Evolutionary conservation across 768 basidiomycete species (phyloP).

Genomic region (Suillus cothurnatus): DNA sequence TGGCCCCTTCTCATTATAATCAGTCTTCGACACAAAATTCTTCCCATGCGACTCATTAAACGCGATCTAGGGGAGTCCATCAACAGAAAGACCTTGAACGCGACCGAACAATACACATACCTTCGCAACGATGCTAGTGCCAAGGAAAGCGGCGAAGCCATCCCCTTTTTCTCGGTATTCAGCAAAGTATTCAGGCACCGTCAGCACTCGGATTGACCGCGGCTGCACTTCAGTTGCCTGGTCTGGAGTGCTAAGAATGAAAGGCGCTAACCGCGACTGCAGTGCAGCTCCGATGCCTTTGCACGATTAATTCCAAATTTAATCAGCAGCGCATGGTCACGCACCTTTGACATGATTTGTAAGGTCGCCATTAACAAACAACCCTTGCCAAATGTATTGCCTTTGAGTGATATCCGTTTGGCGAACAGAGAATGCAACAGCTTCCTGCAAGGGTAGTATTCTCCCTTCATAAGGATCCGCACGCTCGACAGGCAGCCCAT

Average conservation of each 20-base stretch:
- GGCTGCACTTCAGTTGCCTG: slow-evolving; percentile 73
- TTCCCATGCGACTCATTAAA: slow-evolving; percentile 70
- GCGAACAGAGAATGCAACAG: slow-evolving; percentile 62
- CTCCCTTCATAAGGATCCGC: slow-evolving; percentile 23
- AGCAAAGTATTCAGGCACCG: slow-evolving; percentile 87
- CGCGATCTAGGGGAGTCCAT: slow-evolving; percentile 51
- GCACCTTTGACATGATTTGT: slow-evolving; percentile 72
- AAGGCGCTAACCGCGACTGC: slow-evolving; percentile 70
- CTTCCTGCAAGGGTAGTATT: slow-evolving; percentile 60
- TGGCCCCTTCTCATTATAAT: slow-evolving; percentile 75
- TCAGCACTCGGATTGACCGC: slow-evolving; percentile 60
- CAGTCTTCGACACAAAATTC: slow-evolving; percentile 78
- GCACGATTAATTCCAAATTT: slow-evolving; percentile 8
- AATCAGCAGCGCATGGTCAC: slow-evolving; percentile 12
- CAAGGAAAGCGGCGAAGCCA: slow-evolving; percentile 78
- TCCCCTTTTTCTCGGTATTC: slow-evolving; percentile 89
- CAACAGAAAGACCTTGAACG: slow-evolving; percentile 1
- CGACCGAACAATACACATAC: slow-evolving; percentile 37
- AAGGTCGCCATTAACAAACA: slow-evolving; percentile 81
- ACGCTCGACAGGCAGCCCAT: slow-evolving; percentile 33
- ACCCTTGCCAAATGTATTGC: slow-evolving; percentile 73
- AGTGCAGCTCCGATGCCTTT: slow-evolving; percentile 68
- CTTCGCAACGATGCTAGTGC: slow-evolving; percentile 84
- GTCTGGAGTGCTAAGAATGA: slow-evolving; percentile 60
- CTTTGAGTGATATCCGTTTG: slow-evolving; percentile 66